Evolutionary conservation across 2,329 filamentous ascomycete species (phyloP), one percentile per base, ranked within the genome.

Genomic region (Annulohypoxylon truncatum): DNA sequence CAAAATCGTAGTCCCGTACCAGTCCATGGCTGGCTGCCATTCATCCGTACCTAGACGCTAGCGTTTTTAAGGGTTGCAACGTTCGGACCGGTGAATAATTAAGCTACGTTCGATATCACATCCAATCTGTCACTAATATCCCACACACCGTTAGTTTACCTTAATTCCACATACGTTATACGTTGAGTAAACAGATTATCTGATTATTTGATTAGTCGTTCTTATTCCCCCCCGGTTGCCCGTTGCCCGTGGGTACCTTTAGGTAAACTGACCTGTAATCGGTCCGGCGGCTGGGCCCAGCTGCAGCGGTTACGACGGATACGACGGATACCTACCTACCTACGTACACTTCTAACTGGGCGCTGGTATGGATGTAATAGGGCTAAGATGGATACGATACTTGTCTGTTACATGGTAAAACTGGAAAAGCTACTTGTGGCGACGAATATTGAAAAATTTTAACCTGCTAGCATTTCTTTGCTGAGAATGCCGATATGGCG

Each of bases 261-360:
- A 42, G 18, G 42, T 46, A 26, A 46, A 46, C 42, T 46, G 26
- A 46, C 26, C 42, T 20, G 42, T 46, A 46, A 46, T 46, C 42
- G 42, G 42, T 46, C 42, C 42, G 42, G 42, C 12, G 42, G 24
- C 8, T n/a, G 22, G 10, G 15, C n/a, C 29, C 29, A 31, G 29
- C n/a, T n/a, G n/a, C n/a, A n/a, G 4, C 13, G n/a, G 8, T 38
- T 3, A 15, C 2, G 8, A 42, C 38, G 38, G 38, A 42, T 42
- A 42, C 15, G 4, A 20, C 38, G 38, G 33, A 9, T 33, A 33
- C 31, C 12, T 33, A 13, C 7, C 26, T 28, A n/a, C n/a, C n/a
- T n/a, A n/a, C n/a, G n/a, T n/a, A n/a, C n/a, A 31, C 9, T 31
- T 31, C n/a, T n/a, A n/a, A 31, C 9, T 31, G 29, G 29, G 13